Base-by-base conservation (phyloP, 2,329 filamentous ascomycete genomes). In the Scleromitrula shiraiana region DNA sequence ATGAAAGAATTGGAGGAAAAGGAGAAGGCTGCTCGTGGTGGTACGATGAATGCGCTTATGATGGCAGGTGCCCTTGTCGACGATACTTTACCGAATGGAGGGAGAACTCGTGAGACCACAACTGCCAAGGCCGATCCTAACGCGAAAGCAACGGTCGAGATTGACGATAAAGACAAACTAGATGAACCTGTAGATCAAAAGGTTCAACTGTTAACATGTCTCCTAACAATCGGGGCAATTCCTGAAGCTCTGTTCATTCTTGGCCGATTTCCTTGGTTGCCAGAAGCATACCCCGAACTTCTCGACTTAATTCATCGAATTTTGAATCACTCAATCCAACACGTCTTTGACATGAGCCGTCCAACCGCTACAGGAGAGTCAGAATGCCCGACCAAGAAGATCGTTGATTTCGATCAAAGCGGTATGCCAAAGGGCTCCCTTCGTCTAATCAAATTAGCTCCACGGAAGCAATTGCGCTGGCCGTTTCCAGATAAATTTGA, bases 241-340 rank as follows among this genome's bases (percentile, higher is more conserved):
- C 93, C 93, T 0, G 93, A 98, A 67, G 83, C 93, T 1, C 73
- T 98, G 1, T 97, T 91, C 65, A 87, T 98, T 47, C 77, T 96
- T 7, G 91, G 91, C 27, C 83, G 85, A 46, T 95, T 95, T 59
- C 88, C 89, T 12, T 98, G 93, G 90, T 76, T 98, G 40, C 77
- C 88, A 9, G 89, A 96, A 50, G 79, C 83, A 4, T 91, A 87
- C 55, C 82, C 87, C 1, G 88, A 95, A 38, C 75, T 97, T 9
- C 77, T 88, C 2, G 81, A 86, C 26, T 83, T 82, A 46, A 77
- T 97, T 42, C 86, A 95, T 65, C 88, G 94, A 29, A 85, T 98
- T 23, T 71, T 95, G 2, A 81, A 89, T 56, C 80, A 93, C 55
- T 91, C 83, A 33, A 70, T 98, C 43, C 82, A 82, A 60, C 87